Percentiles rank a stretch among this genome's conserved stretches.
These are phyloP conservation scores for Neurospora sp. DNA, from an alignment of 495 filamentous ascomycete genomes.

Conservation along the genomic window DNA sequence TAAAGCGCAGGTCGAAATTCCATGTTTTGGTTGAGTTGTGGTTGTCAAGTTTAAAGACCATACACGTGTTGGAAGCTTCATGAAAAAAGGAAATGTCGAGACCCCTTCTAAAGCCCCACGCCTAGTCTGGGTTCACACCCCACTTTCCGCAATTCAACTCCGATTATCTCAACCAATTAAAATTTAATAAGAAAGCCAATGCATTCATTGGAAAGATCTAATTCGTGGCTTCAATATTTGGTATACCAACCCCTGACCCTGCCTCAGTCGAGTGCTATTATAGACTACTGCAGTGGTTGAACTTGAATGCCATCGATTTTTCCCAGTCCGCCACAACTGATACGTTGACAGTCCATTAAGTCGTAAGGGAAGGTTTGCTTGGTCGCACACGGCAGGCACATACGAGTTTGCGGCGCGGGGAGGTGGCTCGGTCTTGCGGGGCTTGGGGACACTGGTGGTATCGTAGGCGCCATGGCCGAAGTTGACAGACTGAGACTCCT, in stretches of 20 bases:
- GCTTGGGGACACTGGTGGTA: constrained; percentile 45
- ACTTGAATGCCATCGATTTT: not conserved
- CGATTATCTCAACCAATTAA: not conserved
- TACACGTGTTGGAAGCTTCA: not conserved
- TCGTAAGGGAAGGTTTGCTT: not conserved
- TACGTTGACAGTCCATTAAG: not conserved
- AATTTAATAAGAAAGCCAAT: not conserved
- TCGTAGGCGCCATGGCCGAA: constrained; percentile 49
- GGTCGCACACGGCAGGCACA: not conserved
- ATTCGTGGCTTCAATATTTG: not conserved
- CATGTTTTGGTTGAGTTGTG: not conserved
- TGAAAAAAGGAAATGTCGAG: not conserved
- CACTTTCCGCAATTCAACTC: not conserved
- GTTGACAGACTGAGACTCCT: constrained; percentile 34
- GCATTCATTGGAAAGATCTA: not conserved
- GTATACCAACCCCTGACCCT: not conserved
- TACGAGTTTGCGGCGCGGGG: not conserved
- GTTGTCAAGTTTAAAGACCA: not conserved
- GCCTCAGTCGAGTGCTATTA: not conserved
- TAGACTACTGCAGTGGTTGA: not conserved
- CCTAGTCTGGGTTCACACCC: not conserved
- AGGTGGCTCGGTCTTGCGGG: constrained; percentile 10
- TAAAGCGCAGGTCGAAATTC: no score
- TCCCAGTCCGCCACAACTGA: not conserved
- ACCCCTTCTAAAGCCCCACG: not conserved